These are phyloP conservation scores for Caryopteris hybrid DNA, from an alignment of 305 asterid species.

Conservation along the genomic window DNA sequence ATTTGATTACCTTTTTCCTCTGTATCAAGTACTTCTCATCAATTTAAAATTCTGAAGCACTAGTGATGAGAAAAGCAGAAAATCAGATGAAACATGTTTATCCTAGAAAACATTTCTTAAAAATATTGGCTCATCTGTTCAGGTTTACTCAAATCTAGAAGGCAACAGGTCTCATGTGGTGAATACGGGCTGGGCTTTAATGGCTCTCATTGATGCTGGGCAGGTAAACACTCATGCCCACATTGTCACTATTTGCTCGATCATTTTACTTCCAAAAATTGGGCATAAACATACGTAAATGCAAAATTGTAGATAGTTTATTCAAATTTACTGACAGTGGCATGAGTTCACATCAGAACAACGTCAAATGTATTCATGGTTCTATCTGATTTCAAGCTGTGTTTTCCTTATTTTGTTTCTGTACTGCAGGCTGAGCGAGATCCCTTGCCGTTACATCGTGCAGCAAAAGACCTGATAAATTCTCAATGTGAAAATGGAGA, in stretches of 20 bases:
- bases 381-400: neutral
- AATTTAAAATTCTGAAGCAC: neutral
- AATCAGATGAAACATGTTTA: neutral
- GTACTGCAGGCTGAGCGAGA: slow-evolving; percentile 71
- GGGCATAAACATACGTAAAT: neutral
- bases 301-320: neutral
- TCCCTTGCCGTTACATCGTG: slow-evolving; percentile 73
- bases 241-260: neutral
- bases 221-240: slow-evolving; percentile 46
- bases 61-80: neutral
- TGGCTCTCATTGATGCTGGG: slow-evolving; percentile 84
- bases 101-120: neutral
- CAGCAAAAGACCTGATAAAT: slow-evolving; percentile 71
- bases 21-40: neutral
- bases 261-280: slow-evolving; percentile 8
- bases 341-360: neutral
- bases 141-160: slow-evolving; percentile 85
- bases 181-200: slow-evolving; percentile 84
- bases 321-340: slow-evolving; percentile 4
- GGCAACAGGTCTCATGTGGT: slow-evolving; percentile 80
- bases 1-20: neutral
- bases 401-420: slow-evolving; percentile 8
- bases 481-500: slow-evolving; percentile 86
- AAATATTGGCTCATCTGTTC: slow-evolving; percentile 12
- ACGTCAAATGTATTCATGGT: neutral